Evolutionary conservation across 2,329 filamentous ascomycete species (phyloP).

Genomic region (Colletotrichum tropicale): DNA sequence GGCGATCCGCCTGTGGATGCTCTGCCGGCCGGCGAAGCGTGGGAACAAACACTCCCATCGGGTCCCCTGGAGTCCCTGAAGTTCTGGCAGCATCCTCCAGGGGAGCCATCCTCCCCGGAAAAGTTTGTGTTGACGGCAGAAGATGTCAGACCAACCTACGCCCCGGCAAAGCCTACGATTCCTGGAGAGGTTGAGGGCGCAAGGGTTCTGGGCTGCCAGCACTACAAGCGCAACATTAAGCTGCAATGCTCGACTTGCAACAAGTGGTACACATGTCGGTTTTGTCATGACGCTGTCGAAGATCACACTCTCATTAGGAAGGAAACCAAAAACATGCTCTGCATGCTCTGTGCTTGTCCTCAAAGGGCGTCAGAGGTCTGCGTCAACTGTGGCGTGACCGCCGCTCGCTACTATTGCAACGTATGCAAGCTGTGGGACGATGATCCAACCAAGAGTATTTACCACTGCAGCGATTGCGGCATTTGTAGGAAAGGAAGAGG

Average conservation of each 20-base stretch:
- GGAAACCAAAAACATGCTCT: conserved; percentile 93
- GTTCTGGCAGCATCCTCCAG: conserved; percentile 59
- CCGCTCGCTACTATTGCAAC: conserved; percentile 90
- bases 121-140: conserved; percentile 59
- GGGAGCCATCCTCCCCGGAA: conserved; percentile 41
- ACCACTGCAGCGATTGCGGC: conserved; percentile 95
- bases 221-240: conserved; percentile 96
- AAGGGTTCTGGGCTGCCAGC: conserved; percentile 74
- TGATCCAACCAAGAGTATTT: conserved; percentile 87
- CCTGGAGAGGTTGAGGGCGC: conserved; percentile 50
- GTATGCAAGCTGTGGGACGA: conserved; percentile 99
- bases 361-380: conserved; percentile 84
- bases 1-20: not conserved
- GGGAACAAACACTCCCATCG: conserved; percentile 45
- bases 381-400: conserved; percentile 73
- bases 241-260: conserved; percentile 90
- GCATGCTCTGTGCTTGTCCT: conserved; percentile 90
- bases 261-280: conserved; percentile 92
- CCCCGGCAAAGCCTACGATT: conserved; percentile 53
- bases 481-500: conserved; percentile 92
- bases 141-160: conserved; percentile 72
- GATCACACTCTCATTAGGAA: conserved; percentile 80
- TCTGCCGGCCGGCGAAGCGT: conserved; percentile 25
- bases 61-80: conserved; percentile 59
- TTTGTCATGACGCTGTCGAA: conserved; percentile 88